Percentiles rank a stretch among this genome's conserved stretches.
Conservation (phyloP, 2,329 filamentous ascomycete species). For the Alternaria rosae region DNA sequence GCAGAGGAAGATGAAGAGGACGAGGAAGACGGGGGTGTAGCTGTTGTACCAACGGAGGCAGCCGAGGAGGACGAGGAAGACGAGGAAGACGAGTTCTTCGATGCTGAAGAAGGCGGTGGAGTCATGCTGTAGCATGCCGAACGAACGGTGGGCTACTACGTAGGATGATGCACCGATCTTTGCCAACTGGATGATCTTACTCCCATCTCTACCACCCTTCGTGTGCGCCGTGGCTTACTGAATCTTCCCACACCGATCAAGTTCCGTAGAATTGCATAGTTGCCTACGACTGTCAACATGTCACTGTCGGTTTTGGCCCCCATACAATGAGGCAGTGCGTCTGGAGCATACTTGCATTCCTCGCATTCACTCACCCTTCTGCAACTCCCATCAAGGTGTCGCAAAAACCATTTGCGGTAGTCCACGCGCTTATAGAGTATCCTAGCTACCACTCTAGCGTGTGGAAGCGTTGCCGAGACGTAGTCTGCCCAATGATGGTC, state of each 20-base stretch:
- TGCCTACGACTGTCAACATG: neutral
- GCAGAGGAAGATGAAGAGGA: conserved; percentile 20
- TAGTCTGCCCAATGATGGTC: neutral
- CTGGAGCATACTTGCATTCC: neutral
- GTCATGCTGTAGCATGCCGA: neutral
- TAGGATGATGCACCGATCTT: neutral
- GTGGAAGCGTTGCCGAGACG: neutral
- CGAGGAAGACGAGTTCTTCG: conserved; percentile 27
- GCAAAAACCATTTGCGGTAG: neutral
- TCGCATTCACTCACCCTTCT: neutral
- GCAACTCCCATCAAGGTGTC: neutral
- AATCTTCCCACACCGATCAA: neutral
- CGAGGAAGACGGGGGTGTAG: conserved; percentile 13
- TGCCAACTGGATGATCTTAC: neutral
- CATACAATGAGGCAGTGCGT: neutral
- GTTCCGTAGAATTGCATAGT: neutral
- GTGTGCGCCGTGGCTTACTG: neutral
- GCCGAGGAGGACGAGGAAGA: conserved; percentile 3
- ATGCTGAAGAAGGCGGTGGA: conserved; percentile 24
- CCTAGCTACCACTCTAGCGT: neutral
- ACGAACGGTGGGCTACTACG: neutral
- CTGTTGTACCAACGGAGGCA: neutral
- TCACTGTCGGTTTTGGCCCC: neutral
- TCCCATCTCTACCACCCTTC: neutral
- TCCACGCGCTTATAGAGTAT: neutral